Evolutionary conservation across 1,284 basidiomycete genomes (phyloP), one percentile per base, ranked within the genome.

Genomic region (Tilletiopsis washingtonensis): DNA sequence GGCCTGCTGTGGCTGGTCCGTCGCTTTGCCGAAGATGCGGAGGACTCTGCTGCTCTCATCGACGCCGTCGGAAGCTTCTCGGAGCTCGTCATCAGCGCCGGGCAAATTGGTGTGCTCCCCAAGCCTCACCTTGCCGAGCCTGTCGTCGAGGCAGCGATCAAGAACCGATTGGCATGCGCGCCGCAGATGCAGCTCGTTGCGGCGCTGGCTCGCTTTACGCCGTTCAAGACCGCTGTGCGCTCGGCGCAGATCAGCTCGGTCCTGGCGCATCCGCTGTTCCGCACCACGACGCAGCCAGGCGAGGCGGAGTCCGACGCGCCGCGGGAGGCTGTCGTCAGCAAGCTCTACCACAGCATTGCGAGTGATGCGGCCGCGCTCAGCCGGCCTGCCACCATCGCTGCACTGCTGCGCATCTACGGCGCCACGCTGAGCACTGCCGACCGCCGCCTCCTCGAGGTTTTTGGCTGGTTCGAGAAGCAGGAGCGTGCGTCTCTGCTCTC

Each of bases 381-480:
- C 63, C 88, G 91, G 67, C 79, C 84, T 1, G 83, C 82, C 7
- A 86, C 90, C 59, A 75, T 91, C 43, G 82, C 85, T 47, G 85
- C 87, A 1, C 76, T 93, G 24, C 74, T 86, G 26, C 75, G 74
- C 5, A 74, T 90, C 1, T 94, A 94, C 69, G 75, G 79, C 3
- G 90, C 86, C 1, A 84, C 84, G 0, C 71, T 85, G 26, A 80
- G 81, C 0, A 49, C 54, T 1, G 64, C 82, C 0, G 91, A 94
- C 68, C 78, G 79, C 15, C 78, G 76, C 42, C 74, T 94, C 1
- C 74, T 91, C 2, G 78, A 80, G 1, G 80, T 91, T 40, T 85
- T 93, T 75, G 79, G 80, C 36, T 75, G 88, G 1, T 91, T 89
- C 60, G 91, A 93, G 69, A 69, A 80, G 83, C n/a, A 82, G 23